A percentile compares a stretch with the other conserved stretches of the same genome.
These are phyloP conservation scores for Penicillium longicatenatum DNA, from an alignment of 495 filamentous ascomycete species.

Conservation along the genomic window DNA sequence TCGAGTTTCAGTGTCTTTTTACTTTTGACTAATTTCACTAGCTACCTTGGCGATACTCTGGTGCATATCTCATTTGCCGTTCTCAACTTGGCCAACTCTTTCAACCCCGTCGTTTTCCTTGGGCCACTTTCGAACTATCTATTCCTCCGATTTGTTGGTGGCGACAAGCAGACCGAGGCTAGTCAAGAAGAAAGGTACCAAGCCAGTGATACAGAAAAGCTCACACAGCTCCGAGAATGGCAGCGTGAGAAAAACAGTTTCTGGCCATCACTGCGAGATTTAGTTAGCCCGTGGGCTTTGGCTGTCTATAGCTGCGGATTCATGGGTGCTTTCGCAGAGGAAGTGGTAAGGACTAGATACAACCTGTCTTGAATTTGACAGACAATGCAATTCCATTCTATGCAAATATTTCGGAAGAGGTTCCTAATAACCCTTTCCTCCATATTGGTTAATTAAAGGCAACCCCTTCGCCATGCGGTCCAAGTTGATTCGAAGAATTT, in stretches of 20 bases:
- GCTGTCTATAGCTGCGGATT: constrained; percentile 48
- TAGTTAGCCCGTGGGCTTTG: constrained; percentile 57
- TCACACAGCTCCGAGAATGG: constrained; percentile 49
- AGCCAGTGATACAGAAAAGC: constrained; percentile 47
- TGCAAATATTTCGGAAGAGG: background rate
- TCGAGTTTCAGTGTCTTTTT: background rate
- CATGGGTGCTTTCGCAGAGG: constrained; percentile 33
- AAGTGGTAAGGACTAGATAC: constrained; percentile 15
- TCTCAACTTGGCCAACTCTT: background rate
- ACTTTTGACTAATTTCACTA: background rate
- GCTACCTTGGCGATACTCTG: background rate
- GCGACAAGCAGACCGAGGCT: constrained; percentile 55
- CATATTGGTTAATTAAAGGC: constrained; percentile 67
- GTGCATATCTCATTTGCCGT: background rate
- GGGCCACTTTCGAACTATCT: constrained; percentile 59
- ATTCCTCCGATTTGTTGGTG: constrained; percentile 56
- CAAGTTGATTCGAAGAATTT: constrained; percentile 65
- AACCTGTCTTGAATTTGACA: background rate
- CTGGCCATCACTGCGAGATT: constrained; percentile 52
- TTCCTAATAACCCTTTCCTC: constrained; percentile 45
- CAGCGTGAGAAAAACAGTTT: constrained; percentile 56
- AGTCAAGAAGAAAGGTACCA: constrained; percentile 52
- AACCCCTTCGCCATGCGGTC: constrained; percentile 57
- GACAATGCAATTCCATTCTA: background rate
- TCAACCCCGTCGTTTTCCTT: constrained; percentile 29